Evolutionary conservation across 108 stramenopile genomes (phyloP), one percentile per base, ranked within the genome.

Genomic region (Cafeteria roenbergensis): DNA sequence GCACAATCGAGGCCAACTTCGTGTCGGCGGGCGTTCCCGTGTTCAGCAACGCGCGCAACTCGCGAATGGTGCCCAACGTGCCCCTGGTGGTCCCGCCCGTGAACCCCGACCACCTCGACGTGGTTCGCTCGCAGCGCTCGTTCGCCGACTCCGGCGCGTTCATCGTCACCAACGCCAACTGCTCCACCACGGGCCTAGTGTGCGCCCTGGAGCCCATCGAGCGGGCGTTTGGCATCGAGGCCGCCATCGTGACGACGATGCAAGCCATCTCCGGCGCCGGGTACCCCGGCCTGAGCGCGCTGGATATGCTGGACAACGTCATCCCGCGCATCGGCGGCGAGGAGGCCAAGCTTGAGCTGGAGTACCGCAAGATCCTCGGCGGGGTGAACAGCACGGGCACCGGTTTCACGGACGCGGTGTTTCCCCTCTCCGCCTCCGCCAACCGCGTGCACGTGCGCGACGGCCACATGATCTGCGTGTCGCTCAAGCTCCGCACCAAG

Each of bases 151-250:
- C 24, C 24, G 24, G 1, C 52, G 42, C 12, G 42, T 48, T 48
- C 42, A 53, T 53, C 52, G 52, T 53, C 24, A 53, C 52, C 24
- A 53, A 53, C 52, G 52, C 52, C 52, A 53, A 53, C 52, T 53
- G 52, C 52, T 22, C 17, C 52, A 53, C 52, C 2, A 53, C 52
- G 52, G 52, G 52, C 24, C 20, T 53, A 2, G 24, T 24, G 17
- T 22, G 8, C 52, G 52, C 52, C 24, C 52, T 53, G 24, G 24
- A 2, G 21, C 52, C 52, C 24, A 8, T 53, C 21, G 17, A 53
- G 52, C 52, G 24, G 24, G n/a, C 52, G 21, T 53, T 53, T 22
- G 52, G 52, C n/a, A 8, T 53, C 21, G 2, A 24, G 21, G 9
- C 52, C 24, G 52, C 24, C 17, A 2, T 24, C 24, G 20, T 21